Evolutionary conservation across 441 rosid species (phyloP).

Genomic region (Erodium trifolium): DNA sequence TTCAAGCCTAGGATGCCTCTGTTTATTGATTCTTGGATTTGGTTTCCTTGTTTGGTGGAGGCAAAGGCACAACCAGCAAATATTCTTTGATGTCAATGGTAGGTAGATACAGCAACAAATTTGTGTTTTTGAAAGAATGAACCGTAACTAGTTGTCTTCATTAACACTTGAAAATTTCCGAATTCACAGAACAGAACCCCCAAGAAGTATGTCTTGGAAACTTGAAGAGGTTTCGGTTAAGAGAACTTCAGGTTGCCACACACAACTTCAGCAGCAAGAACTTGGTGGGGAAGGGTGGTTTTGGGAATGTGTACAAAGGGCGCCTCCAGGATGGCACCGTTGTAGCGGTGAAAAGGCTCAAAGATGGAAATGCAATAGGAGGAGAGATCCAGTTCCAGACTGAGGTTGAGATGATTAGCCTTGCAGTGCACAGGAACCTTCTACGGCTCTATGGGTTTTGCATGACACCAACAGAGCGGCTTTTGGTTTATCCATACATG

Average conservation of each 20-base stretch:
- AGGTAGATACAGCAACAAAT: not conserved
- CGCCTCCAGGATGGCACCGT: constrained; percentile 61
- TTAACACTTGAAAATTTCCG: constrained; percentile 6
- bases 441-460: constrained; percentile 78
- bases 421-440: constrained; percentile 89
- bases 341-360: constrained; percentile 89
- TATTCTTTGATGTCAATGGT: constrained; percentile 88
- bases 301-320: constrained; percentile 88
- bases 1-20: constrained; percentile 52
- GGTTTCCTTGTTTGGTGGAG: constrained; percentile 80
- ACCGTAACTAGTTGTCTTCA: not conserved
- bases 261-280: constrained; percentile 71
- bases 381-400: constrained; percentile 94
- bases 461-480: constrained; percentile 69
- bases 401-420: constrained; percentile 94
- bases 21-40: constrained; percentile 50
- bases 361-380: constrained; percentile 73
- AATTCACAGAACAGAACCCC: constrained; percentile 37
- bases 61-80: constrained; percentile 56
- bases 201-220: constrained; percentile 82
- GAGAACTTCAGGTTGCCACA: constrained; percentile 73
- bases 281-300: constrained; percentile 88
- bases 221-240: constrained; percentile 69
- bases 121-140: too few species aligned
- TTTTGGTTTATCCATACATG: constrained; percentile 89